Conservation (phyloP, 1,284 basidiomycete genomes). For the Cryptococcus sp. region DNA sequence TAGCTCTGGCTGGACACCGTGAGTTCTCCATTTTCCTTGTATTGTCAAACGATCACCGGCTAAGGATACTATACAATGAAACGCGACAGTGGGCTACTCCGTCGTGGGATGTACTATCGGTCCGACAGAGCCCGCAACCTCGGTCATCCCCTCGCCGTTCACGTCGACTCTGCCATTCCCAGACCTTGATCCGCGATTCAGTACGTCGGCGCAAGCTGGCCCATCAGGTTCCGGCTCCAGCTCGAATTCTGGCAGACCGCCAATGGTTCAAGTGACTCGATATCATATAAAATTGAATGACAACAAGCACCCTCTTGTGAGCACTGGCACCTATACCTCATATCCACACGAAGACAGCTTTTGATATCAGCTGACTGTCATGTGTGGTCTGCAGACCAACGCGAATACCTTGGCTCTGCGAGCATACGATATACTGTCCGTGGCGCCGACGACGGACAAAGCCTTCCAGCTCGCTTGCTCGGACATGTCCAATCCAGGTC, state of each 20-base stretch:
- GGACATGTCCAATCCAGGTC: constrained; percentile 48
- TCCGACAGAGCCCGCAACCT: constrained; percentile 29
- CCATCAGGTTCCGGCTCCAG: constrained; percentile 1
- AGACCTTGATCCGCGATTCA: constrained; percentile 41
- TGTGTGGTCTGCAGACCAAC: constrained; percentile 28
- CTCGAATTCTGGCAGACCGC: constrained; percentile 12
- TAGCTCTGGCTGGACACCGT: constrained; percentile 48
- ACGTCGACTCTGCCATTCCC: constrained; percentile 37
- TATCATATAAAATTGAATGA: constrained; percentile 50
- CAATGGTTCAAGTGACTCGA: constrained; percentile 47
- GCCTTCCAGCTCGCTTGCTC: constrained; percentile 50
- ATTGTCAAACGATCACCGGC: background rate
- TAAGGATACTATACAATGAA: background rate
- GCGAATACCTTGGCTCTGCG: constrained; percentile 38
- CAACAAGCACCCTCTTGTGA: constrained; percentile 38
- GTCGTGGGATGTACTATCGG: constrained; percentile 45
- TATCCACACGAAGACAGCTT: background rate
- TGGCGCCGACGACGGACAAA: constrained; percentile 47
- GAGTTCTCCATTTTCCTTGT: constrained; percentile 11
- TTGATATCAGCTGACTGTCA: background rate
- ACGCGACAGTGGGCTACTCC: constrained; percentile 46
- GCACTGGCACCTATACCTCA: background rate
- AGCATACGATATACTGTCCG: constrained; percentile 48
- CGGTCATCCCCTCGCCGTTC: constrained; percentile 42
- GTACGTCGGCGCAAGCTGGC: constrained; percentile 1